phyloP scores from a whole-genome alignment of 179 eudicot species.

The Drosera spatulata region DNA sequence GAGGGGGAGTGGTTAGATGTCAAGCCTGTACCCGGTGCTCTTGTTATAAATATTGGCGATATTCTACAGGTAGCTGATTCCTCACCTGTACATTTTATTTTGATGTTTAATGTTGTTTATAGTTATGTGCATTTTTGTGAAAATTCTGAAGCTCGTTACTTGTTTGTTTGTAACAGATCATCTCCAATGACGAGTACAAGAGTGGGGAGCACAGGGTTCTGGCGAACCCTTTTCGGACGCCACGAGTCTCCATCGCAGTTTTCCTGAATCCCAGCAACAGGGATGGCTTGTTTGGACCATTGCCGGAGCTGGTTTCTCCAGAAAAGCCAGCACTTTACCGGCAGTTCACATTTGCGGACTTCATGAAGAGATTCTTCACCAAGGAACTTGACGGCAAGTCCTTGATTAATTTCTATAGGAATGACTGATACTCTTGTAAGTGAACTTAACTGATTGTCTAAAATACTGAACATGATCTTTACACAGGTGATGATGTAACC shows the following conservation, averaged over 20 bases:
- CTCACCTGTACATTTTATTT: background rate
- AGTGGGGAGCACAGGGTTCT: slow-evolving; percentile 66
- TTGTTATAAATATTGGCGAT: slow-evolving; percentile 68
- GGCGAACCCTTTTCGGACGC: slow-evolving; percentile 38
- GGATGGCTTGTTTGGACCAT: slow-evolving; percentile 43
- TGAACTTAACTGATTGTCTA: background rate
- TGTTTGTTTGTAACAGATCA: slow-evolving; percentile 20
- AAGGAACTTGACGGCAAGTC: slow-evolving; percentile 53
- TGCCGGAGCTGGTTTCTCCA: slow-evolving; percentile 40
- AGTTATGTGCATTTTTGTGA: background rate
- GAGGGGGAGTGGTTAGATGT: slow-evolving; percentile 50
- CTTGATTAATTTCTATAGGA: slow-evolving; percentile 22
- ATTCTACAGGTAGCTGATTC: slow-evolving; percentile 50
- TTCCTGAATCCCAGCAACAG: slow-evolving; percentile 40
- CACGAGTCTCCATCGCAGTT: slow-evolving; percentile 45
- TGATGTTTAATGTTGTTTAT: background rate
- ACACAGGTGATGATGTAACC: too few species aligned
- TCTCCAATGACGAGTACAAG: slow-evolving; percentile 53
- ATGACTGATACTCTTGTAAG: background rate
- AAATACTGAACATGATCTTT: too few species aligned
- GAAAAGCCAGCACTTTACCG: slow-evolving; percentile 40
- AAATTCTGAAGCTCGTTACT: background rate
- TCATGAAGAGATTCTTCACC: slow-evolving; percentile 33
- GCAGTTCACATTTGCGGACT: slow-evolving; percentile 27
- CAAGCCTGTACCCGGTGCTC: slow-evolving; percentile 48